Base-by-base conservation (phyloP, 1,284 basidiomycete species). In the Hemileia vastatrix region DNA sequence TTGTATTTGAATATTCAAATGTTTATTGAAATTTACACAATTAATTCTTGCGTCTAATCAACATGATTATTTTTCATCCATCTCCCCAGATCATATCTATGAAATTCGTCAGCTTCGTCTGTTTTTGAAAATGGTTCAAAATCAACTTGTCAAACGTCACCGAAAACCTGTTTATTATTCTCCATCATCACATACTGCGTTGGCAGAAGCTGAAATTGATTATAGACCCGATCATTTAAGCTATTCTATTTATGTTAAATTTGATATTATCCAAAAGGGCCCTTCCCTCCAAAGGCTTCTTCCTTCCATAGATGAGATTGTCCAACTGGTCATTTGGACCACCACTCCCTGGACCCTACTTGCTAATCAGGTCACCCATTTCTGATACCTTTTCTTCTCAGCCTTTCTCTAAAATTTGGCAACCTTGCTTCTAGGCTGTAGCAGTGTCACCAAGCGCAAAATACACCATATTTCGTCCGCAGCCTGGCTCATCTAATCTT, bases 321-420 rank as follows among this genome's bases (percentile, higher is more conserved):
- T 86, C 2, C 80, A 82, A 18, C 70, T 94, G 8, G 79, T 92
- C 32, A 87, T 96, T n/a, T 99, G 95, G 95, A 98, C 94, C 1
- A 99, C 95, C 0, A 98, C 94, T 0, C 90, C 95, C 0, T 99
- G 94, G 94, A 96, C 90, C 5, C 78, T 98, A 51, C 90, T 90
- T 1, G 90, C 90, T 0, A 98, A 99, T 72, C 91, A 94, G 86
- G 90, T 90, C 68, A 49, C 81, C 67, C n/a, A n/a, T n/a, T n/a
- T n/a, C n/a, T n/a, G n/a, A n/a, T n/a, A n/a, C n/a, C n/a, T n/a
- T 11, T 24, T 23, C 4, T 54, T 31, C 15, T 3, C 4, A 48
- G 27, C 33, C 15, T 33, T 23, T 32, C n/a, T 52, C 31, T 18
- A 27, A 32, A 31, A 52, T 1, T 27, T 27, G 27, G 27, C 36